Conservation (phyloP, 495 filamentous ascomycete species). For the Penicillium bovifimosum region DNA sequence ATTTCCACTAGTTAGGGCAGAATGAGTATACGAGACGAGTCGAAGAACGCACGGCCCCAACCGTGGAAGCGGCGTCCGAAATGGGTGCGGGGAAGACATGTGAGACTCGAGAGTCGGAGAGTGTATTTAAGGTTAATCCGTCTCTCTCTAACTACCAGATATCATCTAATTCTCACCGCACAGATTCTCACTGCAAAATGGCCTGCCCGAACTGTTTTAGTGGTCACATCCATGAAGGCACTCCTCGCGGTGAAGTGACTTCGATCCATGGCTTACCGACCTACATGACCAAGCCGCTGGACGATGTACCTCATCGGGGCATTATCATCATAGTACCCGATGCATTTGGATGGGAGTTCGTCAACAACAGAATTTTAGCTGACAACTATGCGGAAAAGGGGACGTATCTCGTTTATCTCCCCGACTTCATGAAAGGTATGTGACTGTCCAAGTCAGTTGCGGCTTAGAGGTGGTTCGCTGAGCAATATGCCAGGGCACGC, state of each 20-base stretch:
- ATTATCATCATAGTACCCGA: slow-evolving; percentile 53
- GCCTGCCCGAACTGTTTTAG: not conserved
- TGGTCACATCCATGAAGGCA: not conserved
- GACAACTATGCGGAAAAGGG: slow-evolving; percentile 48
- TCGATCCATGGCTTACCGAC: not conserved
- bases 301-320: slow-evolving; percentile 24
- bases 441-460: not conserved
- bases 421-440: slow-evolving; percentile 56
- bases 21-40: too few relatives aligned
- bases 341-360: slow-evolving; percentile 53
- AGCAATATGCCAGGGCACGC: not conserved
- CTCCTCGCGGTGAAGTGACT: not conserved
- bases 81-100: too few relatives aligned
- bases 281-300: not conserved
- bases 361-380: slow-evolving; percentile 48
- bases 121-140: too few relatives aligned
- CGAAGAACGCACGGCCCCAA: too few relatives aligned
- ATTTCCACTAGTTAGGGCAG: too few relatives aligned
- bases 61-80: too few relatives aligned
- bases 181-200: not conserved
- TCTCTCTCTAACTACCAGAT: not conserved
- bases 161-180: not conserved
- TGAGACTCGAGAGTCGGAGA: too few relatives aligned
- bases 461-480: not conserved
- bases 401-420: slow-evolving; percentile 47